These are phyloP conservation scores for Cantharellus cinnabarinus DNA, from an alignment of 768 basidiomycete genomes.

Conservation along the genomic window DNA sequence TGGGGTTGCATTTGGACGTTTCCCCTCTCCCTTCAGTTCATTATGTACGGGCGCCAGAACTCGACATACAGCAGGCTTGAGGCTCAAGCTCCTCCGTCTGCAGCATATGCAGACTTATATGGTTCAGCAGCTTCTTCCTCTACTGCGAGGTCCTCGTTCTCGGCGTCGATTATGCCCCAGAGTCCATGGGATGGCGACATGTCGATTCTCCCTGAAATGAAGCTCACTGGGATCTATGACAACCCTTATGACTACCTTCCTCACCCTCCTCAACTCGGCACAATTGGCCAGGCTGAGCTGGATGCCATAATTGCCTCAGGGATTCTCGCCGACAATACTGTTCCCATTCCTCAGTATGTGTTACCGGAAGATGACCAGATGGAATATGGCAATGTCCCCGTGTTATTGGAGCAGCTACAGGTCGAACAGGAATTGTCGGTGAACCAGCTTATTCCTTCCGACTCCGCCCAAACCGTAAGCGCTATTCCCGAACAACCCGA, in stretches of 20 bases:
- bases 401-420: background rate
- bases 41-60: no score
- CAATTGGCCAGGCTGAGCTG: background rate
- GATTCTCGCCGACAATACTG: background rate
- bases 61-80: no score
- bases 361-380: background rate
- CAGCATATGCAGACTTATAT: no score
- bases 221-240: background rate
- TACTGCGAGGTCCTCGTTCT: background rate
- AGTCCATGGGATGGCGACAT: background rate
- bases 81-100: no score
- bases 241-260: background rate
- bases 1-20: no score
- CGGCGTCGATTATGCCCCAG: background rate
- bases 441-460: background rate
- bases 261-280: background rate
- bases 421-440: background rate
- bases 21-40: no score
- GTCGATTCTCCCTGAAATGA: background rate
- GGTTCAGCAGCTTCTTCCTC: background rate
- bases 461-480: background rate
- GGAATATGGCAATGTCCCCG: background rate
- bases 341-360: background rate
- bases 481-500: background rate
- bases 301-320: background rate